Base-by-base conservation (phyloP, 2,329 filamentous ascomycete species). In the Pseudogymnoascus sp. region DNA sequence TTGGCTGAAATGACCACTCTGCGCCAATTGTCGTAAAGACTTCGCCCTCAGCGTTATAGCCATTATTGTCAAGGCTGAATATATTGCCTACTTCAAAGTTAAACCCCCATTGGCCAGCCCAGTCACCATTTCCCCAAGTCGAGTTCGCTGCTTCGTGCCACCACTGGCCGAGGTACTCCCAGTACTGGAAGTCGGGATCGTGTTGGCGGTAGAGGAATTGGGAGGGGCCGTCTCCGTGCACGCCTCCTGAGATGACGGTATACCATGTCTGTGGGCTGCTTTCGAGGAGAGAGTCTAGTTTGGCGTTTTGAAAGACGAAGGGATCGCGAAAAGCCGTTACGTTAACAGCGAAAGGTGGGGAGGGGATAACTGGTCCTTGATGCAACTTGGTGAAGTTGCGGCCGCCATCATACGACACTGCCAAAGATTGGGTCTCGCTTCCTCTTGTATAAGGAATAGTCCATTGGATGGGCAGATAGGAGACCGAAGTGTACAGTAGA, bases 11-110 rank as follows among this genome's bases (percentile, higher is more conserved):
- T 3, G 73, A 75, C 76, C 78, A 79, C 64, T 80, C 77, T 0
- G 75, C 72, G 14, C 77, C 77, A 5, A 78, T 49, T 0, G 76
- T 78, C 4, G 71, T 67, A 61, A 79, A 76, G 2, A 75, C 68
- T 14, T 77, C 73, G 12, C 76, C 77, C 2, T 74, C 68, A 4
- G 71, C 63, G 59, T 74, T 76, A 60, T 76, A 77, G 9, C 77
- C 77, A 4, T 73, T 62, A 19, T 72, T 69, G 14, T 77, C 73
- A 2, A 80, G 66, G 12, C 71, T 68, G 66, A 80, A 78, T 14
- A 77, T 64, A 41, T 79, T 79, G 19, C 65, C 70, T 9, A 78
- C 75, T 66, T 80, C 78, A 42, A 78, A 79, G 64, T 80, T 80
- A 70, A 72, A 79, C 0, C 75, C 75, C 66, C 71, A 77, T 1